phyloP scores from a whole-genome alignment of 805 yeast species.

The Starmera amethionina region DNA sequence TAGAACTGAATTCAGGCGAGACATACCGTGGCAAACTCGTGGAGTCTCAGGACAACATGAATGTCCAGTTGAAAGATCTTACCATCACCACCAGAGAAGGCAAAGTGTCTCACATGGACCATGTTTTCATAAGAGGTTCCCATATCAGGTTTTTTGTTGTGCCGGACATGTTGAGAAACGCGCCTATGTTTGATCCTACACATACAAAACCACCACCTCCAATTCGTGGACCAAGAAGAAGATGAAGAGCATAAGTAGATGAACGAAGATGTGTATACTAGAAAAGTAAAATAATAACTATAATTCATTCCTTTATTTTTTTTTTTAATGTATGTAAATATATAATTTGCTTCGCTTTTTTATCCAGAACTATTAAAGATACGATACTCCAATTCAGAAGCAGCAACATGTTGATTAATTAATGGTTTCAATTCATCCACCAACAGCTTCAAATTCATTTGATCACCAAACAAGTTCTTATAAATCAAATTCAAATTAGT shows the following conservation, averaged over 20 bases:
- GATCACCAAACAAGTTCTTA: slow-evolving; percentile 6
- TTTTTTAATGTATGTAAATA: too few species aligned
- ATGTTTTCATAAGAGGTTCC: slow-evolving; percentile 87
- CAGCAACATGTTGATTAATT: slow-evolving; percentile 9
- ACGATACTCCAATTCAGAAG: slow-evolving; percentile 13
- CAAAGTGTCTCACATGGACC: slow-evolving; percentile 62
- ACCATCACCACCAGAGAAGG: slow-evolving; percentile 74
- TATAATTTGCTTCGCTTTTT: too few species aligned
- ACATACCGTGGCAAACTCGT: slow-evolving; percentile 79
- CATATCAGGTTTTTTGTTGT: slow-evolving; percentile 75
- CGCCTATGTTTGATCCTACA: slow-evolving; percentile 73
- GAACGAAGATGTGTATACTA: too few species aligned
- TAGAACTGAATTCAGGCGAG: slow-evolving; percentile 81
- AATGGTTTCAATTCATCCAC: slow-evolving; percentile 6
- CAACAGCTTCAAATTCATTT: neutral
- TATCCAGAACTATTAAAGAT: slow-evolving; percentile 8
- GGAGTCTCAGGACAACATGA: slow-evolving; percentile 90
- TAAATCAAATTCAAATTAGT: slow-evolving; percentile 15
- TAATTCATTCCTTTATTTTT: too few species aligned
- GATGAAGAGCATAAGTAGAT: slow-evolving; percentile 10
- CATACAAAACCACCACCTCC: slow-evolving; percentile 63
- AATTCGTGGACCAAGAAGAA: slow-evolving; percentile 46
- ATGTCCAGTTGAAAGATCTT: slow-evolving; percentile 75
- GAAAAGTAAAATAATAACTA: too few species aligned
- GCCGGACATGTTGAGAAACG: slow-evolving; percentile 81